Percentiles rank a stretch among this genome's conserved stretches.
Conservation (phyloP, 2,329 filamentous ascomycete species). For the Dryadomyces sulphureus region DNA sequence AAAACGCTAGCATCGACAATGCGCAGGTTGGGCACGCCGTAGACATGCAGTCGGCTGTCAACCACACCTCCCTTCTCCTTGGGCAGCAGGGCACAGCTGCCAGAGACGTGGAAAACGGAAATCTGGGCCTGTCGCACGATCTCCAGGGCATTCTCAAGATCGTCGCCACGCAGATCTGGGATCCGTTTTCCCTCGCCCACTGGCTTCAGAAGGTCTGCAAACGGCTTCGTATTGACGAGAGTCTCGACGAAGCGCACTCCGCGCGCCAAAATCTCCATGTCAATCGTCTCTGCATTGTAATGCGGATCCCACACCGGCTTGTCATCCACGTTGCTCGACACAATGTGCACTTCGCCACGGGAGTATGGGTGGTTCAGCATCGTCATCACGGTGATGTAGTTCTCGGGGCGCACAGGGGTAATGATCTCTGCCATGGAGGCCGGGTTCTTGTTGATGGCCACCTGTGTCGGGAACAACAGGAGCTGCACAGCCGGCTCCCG, state of each 20-base stretch:
- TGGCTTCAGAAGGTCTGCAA: conserved; percentile 25
- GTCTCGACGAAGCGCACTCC: conserved; percentile 8
- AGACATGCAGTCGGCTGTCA: conserved; percentile 1
- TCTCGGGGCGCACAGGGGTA: conserved; percentile 16
- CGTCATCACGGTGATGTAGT: conserved; percentile 29
- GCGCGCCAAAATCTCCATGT: conserved; percentile 8
- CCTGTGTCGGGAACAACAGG: conserved; percentile 14
- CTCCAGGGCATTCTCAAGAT: background rate
- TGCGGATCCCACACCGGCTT: conserved; percentile 34
- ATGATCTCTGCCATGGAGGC: background rate
- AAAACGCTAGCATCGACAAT: conserved; percentile 8
- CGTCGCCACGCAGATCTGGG: conserved; percentile 15
- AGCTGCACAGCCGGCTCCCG: conserved; percentile 14
- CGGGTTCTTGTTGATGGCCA: background rate
- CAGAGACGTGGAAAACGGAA: conserved; percentile 30
- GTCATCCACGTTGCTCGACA: conserved; percentile 19
- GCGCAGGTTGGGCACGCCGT: conserved; percentile 4
- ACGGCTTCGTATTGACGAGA: background rate
- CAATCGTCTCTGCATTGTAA: conserved; percentile 22
- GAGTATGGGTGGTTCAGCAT: conserved; percentile 33
- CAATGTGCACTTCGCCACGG: conserved; percentile 40
- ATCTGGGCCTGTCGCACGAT: conserved; percentile 12
- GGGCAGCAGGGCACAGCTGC: conserved; percentile 23
- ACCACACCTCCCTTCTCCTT: conserved; percentile 5
- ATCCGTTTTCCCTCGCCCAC: conserved; percentile 19